A percentile compares a stretch with the other conserved stretches of the same genome.
phyloP scores from a whole-genome alignment of 352 stramenopile species.

The Aphanomyces stellatus region DNA sequence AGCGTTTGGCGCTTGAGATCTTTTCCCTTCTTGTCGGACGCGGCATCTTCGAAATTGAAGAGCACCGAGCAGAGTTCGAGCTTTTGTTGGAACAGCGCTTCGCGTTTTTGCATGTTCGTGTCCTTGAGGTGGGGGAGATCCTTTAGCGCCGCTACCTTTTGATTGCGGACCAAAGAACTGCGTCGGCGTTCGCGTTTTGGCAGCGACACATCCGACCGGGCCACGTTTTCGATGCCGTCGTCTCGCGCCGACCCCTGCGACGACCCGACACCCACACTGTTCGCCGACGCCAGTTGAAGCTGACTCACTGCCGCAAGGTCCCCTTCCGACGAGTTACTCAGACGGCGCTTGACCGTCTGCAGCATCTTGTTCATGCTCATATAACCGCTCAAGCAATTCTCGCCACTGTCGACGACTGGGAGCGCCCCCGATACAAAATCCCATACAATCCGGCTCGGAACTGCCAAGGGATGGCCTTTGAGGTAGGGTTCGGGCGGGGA shows the following conservation, averaged over 20 bases:
- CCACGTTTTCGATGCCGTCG: constrained; percentile 44
- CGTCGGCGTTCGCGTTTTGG: constrained; percentile 72
- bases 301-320: constrained; percentile 2
- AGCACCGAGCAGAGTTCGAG: constrained; percentile 93
- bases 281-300: background rate
- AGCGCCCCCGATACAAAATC: constrained; percentile 8
- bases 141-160: constrained; percentile 81
- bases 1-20: constrained; percentile 99
- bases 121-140: constrained; percentile 80
- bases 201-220: constrained; percentile 71
- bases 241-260: background rate
- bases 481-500: constrained; percentile 18
- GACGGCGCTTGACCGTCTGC: constrained; percentile 83
- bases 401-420: constrained; percentile 13
- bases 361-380: constrained; percentile 80
- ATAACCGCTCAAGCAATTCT: constrained; percentile 20
- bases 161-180: constrained; percentile 75
- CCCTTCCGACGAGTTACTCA: constrained; percentile 71
- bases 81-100: constrained; percentile 94
- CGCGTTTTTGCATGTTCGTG: constrained; percentile 70
- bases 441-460: constrained; percentile 9
- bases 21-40: constrained; percentile 87
- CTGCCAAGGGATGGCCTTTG: background rate
- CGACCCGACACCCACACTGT: background rate
- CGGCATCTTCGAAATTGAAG: constrained; percentile 96